phyloP scores from a whole-genome alignment of 768 basidiomycete genomes.

The Coprinopsis sp. region DNA sequence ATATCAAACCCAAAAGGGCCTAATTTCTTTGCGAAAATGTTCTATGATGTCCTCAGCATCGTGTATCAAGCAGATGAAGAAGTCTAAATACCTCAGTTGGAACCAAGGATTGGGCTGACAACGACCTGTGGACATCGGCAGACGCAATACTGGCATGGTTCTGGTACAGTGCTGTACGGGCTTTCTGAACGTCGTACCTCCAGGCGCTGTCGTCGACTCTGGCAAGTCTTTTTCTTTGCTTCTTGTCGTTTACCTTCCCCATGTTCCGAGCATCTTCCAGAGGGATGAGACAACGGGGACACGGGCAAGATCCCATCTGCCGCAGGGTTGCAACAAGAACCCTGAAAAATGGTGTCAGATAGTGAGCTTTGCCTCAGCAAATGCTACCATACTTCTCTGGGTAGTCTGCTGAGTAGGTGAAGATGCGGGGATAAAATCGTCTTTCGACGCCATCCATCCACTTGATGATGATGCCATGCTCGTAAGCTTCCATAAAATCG shows the following conservation, averaged over 20 bases:
- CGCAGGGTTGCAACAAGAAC: conserved; percentile 27
- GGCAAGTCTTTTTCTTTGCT: not conserved
- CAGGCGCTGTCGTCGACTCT: not conserved
- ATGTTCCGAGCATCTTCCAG: conserved; percentile 22
- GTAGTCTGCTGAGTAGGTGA: conserved; percentile 13
- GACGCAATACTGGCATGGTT: not conserved
- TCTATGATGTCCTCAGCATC: conserved; percentile 16
- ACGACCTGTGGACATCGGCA: not conserved
- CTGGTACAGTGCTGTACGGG: not conserved
- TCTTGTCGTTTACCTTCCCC: conserved; percentile 17
- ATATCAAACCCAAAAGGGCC: conserved; percentile 17
- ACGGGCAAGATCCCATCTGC: conserved; percentile 32
- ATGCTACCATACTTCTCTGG: conserved; percentile 8
- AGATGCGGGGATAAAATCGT: conserved; percentile 7
- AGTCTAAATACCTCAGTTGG: not conserved
- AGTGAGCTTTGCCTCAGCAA: not conserved
- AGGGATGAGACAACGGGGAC: conserved; percentile 28
- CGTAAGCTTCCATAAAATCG: conserved; percentile 4
- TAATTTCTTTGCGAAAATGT: conserved; percentile 24
- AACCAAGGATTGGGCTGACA: not conserved
- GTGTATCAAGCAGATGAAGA: conserved; percentile 2
- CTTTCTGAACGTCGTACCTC: too few species aligned
- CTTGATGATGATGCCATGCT: conserved; percentile 7
- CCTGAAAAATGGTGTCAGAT: conserved; percentile 10
- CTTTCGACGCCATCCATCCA: conserved; percentile 1